These are phyloP conservation scores for Saccharomycopsis fibuligera DNA, from an alignment of 805 yeast species.

Conservation along the genomic window DNA sequence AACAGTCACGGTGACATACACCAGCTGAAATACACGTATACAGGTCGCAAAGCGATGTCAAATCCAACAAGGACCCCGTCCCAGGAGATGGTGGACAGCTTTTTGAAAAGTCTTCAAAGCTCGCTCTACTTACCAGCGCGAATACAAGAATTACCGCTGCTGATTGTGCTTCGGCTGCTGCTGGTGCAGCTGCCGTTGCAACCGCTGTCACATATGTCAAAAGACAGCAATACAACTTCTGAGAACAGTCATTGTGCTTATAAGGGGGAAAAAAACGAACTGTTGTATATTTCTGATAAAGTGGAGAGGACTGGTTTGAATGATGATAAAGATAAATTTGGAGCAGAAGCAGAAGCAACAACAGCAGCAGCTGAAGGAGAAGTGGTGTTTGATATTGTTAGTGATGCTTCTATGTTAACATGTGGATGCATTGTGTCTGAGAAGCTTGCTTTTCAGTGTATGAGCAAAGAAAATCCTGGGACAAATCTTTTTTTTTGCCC, in stretches of 20 bases:
- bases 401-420: slow-evolving; percentile 18
- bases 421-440: slow-evolving; percentile 21
- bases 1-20: too few relatives aligned
- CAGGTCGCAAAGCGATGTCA: too few relatives aligned
- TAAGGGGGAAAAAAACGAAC: too few relatives aligned
- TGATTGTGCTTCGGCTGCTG: too few relatives aligned
- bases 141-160: not conserved
- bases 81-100: not conserved
- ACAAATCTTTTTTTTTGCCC: slow-evolving; percentile 6
- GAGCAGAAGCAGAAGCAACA: not conserved
- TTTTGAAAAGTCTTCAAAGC: not conserved
- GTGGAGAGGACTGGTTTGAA: too few relatives aligned
- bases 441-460: slow-evolving; percentile 4
- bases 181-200: not conserved
- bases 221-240: too few relatives aligned
- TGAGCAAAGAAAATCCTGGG: not conserved
- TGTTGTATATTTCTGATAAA: too few relatives aligned
- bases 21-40: too few relatives aligned
- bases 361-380: not conserved
- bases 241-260: too few relatives aligned
- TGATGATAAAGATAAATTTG: not conserved
- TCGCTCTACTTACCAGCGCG: not conserved
- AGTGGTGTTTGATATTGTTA: slow-evolving; percentile 1
- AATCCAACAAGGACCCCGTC: too few relatives aligned
- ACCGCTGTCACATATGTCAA: too few relatives aligned